Base-by-base conservation (phyloP, 2,329 filamentous ascomycete genomes). In the Beauveria pseudobassiana region DNA sequence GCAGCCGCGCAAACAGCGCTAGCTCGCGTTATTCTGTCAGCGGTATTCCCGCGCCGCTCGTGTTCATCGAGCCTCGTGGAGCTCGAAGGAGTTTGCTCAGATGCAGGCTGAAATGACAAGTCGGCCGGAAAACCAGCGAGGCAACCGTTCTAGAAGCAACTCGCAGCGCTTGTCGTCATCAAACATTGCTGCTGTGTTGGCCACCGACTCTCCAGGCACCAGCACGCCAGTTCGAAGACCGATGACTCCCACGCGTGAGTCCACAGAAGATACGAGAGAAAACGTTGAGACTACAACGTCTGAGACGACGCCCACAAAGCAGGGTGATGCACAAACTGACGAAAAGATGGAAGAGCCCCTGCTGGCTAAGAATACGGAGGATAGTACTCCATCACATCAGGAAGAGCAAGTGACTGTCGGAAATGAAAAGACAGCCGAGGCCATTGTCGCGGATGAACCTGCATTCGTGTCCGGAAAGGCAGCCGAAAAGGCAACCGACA, bases 21-120 rank as follows among this genome's bases (percentile, higher is more conserved):
- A 73, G 72, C 63, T 79, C 77, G 64, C 70, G 78, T 64, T 71
- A 76, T 66, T 77, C 76, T 48, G 71, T 77, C 65, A 71, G 73
- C 24, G 83, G 77, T 63, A 70, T 84, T 5, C 80, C 22, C 79
- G 78, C 10, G 77, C 75, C 2, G 79, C 78, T n/a, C 76, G 80
- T 16, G 73, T 74, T 0, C 79, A 82, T 62, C 75, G 80, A 48
- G 72, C 74, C 3, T 82, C 79, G 12, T 84, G 81, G 81, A 82
- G 76, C 65, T 77, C 80, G 6, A 76, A 75, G 26, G 80, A 84
- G 58, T 78, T 83, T 65, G 75, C 77, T 7, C 75, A 77, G 45
- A 74, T 73, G 71, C 72, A 74, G 65, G 68, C 72, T 3, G 72
- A 74, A 54, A 72, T 72, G 69, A 73, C 56, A 48, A 48, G 16